Base-by-base conservation (phyloP, 768 basidiomycete genomes). In the Amyloporia xantha region DNA sequence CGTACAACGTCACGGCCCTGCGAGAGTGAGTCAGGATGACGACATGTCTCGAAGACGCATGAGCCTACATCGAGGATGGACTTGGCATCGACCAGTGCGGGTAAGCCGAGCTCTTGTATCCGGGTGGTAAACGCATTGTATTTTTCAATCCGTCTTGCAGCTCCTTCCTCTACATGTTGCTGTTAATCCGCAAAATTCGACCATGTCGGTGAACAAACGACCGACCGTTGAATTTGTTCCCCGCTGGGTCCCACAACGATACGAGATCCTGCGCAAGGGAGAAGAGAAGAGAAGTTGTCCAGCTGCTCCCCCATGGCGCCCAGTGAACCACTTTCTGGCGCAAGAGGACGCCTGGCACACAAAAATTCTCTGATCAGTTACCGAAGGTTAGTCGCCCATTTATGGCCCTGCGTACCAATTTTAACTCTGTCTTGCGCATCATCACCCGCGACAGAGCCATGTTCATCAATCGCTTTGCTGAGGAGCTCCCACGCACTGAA, bases 51-150 rank as follows among this genome's bases (percentile, higher is more conserved):
- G 13, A 21, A 2, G 4, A 47, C 49, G 15, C 36, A 26, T 35
- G 20, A 2, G 67, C 90, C 63, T 58, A 95, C 95, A 56, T 91
- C 81, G 3, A 98, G 71, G 10, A 94, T 59, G 2, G 89, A 80
- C 52, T 77, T 84, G 13, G 78, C 76, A 39, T 94, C 85, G 20
- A 86, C 79, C 2, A 71, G 72, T 2, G 66, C 58, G 35, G 76
- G 73, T 19, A 97, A 68, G 2, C 69, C 75, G 11, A 91, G 72
- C 47, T 81, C 77, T 49, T 82, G 74, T 17, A 93, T 67, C 21
- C 73, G 76, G 10, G 65, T 55, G 2, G 77, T 68, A 56, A 96
- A 86, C 1, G 62, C 52, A 53, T 87, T 89, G 60, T 95, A 97
- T 3, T 62, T 55, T 15, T 73, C 61, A 43, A 91, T 71, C 23